A percentile compares a stretch with the other conserved stretches of the same genome.
Conservation (phyloP, 129 eudicot species). For the Logfia minima region DNA sequence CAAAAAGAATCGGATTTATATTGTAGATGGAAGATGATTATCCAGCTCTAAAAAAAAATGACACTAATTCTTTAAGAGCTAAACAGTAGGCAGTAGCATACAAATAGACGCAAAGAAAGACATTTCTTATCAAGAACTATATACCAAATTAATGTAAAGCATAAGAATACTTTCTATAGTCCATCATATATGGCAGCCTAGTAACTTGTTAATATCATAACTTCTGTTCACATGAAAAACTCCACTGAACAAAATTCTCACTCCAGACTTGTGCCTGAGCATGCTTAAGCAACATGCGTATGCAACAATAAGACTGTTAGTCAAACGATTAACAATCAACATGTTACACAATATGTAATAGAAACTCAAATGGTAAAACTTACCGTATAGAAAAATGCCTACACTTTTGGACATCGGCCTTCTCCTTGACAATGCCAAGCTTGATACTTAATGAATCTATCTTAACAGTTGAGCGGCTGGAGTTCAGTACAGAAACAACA, state of each 20-base stretch:
- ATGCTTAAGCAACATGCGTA: background rate
- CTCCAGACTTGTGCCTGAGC: constrained; percentile 11
- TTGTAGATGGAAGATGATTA: background rate
- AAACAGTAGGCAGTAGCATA: background rate
- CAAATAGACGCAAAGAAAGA: background rate
- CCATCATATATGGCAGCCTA: background rate
- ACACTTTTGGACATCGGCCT: constrained; percentile 33
- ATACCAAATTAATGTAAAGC: background rate
- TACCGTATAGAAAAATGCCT: constrained; percentile 78
- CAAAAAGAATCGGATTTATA: background rate
- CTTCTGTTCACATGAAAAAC: background rate
- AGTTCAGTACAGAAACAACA: constrained; percentile 33
- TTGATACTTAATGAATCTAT: constrained; percentile 57
- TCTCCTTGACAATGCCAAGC: constrained; percentile 48
- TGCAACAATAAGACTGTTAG: constrained; percentile 2
- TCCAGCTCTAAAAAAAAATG: background rate
- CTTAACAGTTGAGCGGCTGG: constrained; percentile 41
- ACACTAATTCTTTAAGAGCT: background rate
- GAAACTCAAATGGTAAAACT: constrained; percentile 19
- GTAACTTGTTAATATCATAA: constrained; percentile 2
- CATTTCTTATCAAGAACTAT: constrained; percentile 10
- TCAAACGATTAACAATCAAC: background rate
- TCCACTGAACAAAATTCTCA: background rate
- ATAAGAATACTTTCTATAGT: background rate
- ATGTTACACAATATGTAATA: background rate